A percentile compares a stretch with the other conserved stretches of the same genome.
Evolutionary conservation across 2,329 filamentous ascomycete genomes (phyloP).

Genomic region (Pestalotiopsis sp.): DNA sequence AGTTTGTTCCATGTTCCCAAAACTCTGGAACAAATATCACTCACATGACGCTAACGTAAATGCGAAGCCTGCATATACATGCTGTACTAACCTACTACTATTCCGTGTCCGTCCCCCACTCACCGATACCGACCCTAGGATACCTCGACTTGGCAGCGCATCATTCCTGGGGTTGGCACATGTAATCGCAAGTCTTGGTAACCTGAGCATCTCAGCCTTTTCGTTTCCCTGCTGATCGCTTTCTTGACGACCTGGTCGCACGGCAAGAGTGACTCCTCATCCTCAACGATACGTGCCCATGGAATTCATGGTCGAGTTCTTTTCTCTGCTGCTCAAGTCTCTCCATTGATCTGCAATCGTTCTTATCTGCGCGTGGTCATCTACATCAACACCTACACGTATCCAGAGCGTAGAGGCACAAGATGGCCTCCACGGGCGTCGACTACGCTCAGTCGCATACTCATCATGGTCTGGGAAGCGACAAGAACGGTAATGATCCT

Average conservation of each 20-base stretch:
- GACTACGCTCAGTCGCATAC: constrained; percentile 14
- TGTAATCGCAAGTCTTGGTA: background rate
- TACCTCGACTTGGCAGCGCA: constrained; percentile 2
- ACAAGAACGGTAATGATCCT: constrained; percentile 14
- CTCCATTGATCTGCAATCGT: background rate
- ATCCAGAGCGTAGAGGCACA: background rate
- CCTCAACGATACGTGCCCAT: constrained; percentile 14
- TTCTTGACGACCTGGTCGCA: background rate
- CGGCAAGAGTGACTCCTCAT: background rate
- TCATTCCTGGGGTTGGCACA: background rate
- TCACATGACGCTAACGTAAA: background rate
- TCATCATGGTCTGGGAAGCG: constrained; percentile 3
- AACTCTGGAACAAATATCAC: background rate
- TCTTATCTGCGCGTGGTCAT: constrained; percentile 1
- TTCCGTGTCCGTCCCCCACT: background rate
- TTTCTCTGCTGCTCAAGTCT: constrained; percentile 23
- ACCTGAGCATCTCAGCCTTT: constrained; percentile 1
- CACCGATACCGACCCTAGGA: constrained; percentile 1
- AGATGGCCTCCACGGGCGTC: constrained; percentile 23
- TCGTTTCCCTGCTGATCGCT: background rate
- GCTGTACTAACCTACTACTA: background rate
- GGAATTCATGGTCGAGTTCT: constrained; percentile 25
- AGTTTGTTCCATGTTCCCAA: background rate
- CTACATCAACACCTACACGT: background rate
- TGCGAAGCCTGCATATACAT: background rate